Conservation (phyloP, 2,329 filamentous ascomycete genomes). For the Colletotrichum tofieldiae region DNA sequence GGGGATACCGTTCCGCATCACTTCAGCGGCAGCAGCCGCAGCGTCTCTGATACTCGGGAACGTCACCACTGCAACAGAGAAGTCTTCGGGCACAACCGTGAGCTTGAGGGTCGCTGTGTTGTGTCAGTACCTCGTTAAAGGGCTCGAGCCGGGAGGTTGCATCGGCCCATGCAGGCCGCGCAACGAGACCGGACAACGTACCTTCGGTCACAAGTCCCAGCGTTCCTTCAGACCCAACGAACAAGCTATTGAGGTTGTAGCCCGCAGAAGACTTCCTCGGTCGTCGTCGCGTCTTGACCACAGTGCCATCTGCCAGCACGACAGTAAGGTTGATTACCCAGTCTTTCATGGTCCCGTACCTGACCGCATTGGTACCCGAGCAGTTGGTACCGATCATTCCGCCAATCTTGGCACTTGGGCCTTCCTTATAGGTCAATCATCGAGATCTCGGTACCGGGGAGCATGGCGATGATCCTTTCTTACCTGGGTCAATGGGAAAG, state of each 20-base stretch:
- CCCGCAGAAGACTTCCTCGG: constrained; percentile 87
- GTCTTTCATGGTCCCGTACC: constrained; percentile 90
- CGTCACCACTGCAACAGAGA: constrained; percentile 83
- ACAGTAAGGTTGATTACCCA: constrained; percentile 89
- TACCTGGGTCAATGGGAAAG: constrained; percentile 90
- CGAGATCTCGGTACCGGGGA: background rate
- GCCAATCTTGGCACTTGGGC: constrained; percentile 79
- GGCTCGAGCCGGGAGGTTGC: background rate
- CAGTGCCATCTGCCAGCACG: constrained; percentile 82
- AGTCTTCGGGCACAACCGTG: constrained; percentile 81
- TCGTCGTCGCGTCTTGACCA: constrained; percentile 85
- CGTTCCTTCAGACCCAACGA: constrained; percentile 87
- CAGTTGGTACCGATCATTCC: constrained; percentile 88
- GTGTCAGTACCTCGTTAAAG: background rate
- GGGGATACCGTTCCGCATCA: constrained; percentile 83
- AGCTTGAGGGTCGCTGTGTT: constrained; percentile 80
- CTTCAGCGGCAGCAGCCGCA: constrained; percentile 79
- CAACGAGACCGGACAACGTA: constrained; percentile 45
- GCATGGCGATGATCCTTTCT: constrained; percentile 42
- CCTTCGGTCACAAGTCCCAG: constrained; percentile 85
- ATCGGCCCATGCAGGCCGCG: background rate
- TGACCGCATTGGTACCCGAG: constrained; percentile 84
- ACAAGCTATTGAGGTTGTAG: constrained; percentile 86
- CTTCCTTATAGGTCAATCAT: constrained; percentile 48
- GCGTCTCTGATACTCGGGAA: constrained; percentile 85